These are phyloP conservation scores for Colletotrichum liaoningense DNA, from an alignment of 2,329 filamentous ascomycete species.

Conservation along the genomic window DNA sequence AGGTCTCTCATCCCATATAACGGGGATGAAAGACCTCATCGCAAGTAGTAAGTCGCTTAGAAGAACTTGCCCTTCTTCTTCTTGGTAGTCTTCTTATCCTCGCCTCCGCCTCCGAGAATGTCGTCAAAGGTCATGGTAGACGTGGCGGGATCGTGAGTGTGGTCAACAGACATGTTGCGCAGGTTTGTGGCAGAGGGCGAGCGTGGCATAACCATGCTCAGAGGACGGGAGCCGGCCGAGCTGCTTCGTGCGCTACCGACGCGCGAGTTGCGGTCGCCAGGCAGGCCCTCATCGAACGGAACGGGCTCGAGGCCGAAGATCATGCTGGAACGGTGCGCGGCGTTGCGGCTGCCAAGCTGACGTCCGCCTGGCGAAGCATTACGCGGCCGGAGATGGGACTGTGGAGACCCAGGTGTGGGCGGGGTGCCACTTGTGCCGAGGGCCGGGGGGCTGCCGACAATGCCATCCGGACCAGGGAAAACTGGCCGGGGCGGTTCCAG, in stretches of 20 bases:
- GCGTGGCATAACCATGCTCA: slow-evolving; percentile 38
- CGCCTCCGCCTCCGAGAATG: slow-evolving; percentile 52
- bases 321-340: slow-evolving; percentile 54
- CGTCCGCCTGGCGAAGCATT: slow-evolving; percentile 51
- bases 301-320: slow-evolving; percentile 56
- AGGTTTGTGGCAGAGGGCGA: slow-evolving; percentile 51
- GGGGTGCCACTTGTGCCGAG: slow-evolving; percentile 38
- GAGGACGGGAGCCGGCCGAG: slow-evolving; percentile 33
- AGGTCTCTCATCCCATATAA: not conserved
- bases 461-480: slow-evolving; percentile 46
- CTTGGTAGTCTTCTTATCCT: slow-evolving; percentile 44
- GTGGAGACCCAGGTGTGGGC: slow-evolving; percentile 44
- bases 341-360: slow-evolving; percentile 41
- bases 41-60: slow-evolving; percentile 35
- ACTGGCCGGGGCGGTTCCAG: slow-evolving; percentile 51
- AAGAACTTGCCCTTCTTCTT: slow-evolving; percentile 58
- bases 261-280: slow-evolving; percentile 35
- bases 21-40: not conserved
- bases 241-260: slow-evolving; percentile 43
- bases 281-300: slow-evolving; percentile 32
- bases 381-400: slow-evolving; percentile 48
- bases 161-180: slow-evolving; percentile 35
- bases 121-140: slow-evolving; percentile 60
- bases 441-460: slow-evolving; percentile 39
- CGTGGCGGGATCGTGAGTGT: slow-evolving; percentile 37